Base-by-base conservation (phyloP, 805 yeast species). In the Myxozyma lipomycoides region DNA sequence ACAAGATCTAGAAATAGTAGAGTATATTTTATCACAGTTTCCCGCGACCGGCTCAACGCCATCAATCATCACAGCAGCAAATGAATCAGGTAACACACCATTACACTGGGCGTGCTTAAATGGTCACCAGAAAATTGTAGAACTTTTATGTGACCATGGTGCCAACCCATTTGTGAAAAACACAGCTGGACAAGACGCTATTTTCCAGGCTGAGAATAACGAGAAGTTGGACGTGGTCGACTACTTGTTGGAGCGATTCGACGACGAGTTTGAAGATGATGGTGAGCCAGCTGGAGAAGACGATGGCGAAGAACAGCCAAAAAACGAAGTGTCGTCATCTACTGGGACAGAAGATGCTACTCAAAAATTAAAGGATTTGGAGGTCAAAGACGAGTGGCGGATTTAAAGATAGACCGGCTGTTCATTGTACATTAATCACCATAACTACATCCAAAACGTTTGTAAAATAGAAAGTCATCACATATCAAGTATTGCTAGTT, bases 31-130 rank as follows among this genome's bases (percentile, higher is more conserved):
- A 3, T 42, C 57, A 19, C 18, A 19, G 25, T 41, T 46, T 34
- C 36, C 45, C 7, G 19, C 41, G 9, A 19, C 44, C 34, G 32
- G 32, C 18, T 17, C 38, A 4, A 24, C 43, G 12, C 40, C 26
- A 17, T 18, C 43, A 15, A 67, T 78, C 37, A 75, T 81, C 18
- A 76, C 79, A 53, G 62, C 68, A 18, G 74, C 72, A 48, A 93
- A 93, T 65, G 84, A 79, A 44, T 79, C 84, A 19, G 98, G 98
- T 1, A 93, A 93, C 67, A 90, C 98, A 0, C 85, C 98, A 0
- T 73, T 93, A 57, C 98, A 93, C 67, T 93, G 99, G 99, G 97
- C 98, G 0, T 78, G 95, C 0, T 78, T 81, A 58, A 89, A 86
- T 62, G 98, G 97, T 1, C 89, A 89, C 61, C 67, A 87, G 50